Conservation (phyloP, 2,329 filamentous ascomycete genomes). For the Epichloe bromicola region DNA sequence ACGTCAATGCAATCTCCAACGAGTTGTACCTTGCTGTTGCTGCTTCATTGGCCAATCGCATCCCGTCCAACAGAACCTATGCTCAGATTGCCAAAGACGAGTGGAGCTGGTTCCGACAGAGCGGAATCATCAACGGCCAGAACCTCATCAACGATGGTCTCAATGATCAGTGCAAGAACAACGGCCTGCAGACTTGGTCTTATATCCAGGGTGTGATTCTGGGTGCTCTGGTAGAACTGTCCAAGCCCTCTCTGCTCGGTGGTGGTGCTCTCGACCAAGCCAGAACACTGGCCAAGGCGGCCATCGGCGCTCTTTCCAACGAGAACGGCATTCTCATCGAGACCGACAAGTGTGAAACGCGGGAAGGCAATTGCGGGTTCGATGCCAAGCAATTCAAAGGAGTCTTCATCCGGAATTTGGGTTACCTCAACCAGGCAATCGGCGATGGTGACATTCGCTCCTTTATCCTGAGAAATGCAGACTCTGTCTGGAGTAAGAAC, state of each 20-base stretch:
- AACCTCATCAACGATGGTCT: constrained; percentile 42
- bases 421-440: constrained; percentile 38
- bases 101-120: constrained; percentile 38
- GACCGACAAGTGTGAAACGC: constrained; percentile 21
- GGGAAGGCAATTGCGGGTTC: constrained; percentile 24
- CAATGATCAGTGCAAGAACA: constrained; percentile 34
- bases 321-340: constrained; percentile 32
- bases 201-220: constrained; percentile 49
- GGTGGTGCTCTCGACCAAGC: constrained; percentile 27
- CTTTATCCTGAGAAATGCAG: constrained; percentile 48
- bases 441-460: constrained; percentile 34
- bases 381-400: constrained; percentile 59
- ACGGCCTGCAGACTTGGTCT: constrained; percentile 36
- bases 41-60: constrained; percentile 39
- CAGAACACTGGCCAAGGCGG: constrained; percentile 37
- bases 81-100: constrained; percentile 33
- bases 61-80: constrained; percentile 29
- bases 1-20: constrained; percentile 44
- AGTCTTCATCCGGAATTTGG: constrained; percentile 52
- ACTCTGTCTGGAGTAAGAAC: constrained; percentile 50
- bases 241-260: constrained; percentile 27
- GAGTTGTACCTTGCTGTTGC: constrained; percentile 42
- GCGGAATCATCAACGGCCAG: constrained; percentile 38
- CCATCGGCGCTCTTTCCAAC: constrained; percentile 32
- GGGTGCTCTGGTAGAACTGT: constrained; percentile 39